Base-by-base conservation (phyloP, 352 stramenopile species). In the Phytophthora megakarya region DNA sequence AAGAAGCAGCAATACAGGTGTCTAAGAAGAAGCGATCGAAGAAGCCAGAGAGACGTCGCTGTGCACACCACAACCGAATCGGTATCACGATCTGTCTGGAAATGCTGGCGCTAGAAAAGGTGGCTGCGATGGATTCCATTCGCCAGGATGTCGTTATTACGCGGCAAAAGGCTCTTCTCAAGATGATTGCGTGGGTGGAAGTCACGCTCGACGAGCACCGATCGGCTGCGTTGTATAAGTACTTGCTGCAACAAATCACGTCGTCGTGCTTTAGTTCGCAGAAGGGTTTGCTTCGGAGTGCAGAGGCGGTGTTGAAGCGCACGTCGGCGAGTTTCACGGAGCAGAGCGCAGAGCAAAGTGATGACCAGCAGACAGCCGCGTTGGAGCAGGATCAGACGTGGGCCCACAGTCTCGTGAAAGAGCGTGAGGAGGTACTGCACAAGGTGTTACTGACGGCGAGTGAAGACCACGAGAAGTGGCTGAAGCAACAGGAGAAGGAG, bases 61-160 rank as follows among this genome's bases (percentile, higher is more conserved):
- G 82, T 35, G 80, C 82, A n/a, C 82, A 92, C 39, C 78, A 89
- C 55, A 92, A 92, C 44, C 78, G 82, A 2, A 81, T 89, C 26
- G 79, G 78, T 0, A 81, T 92, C 51, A 87, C 86, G 39, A 78
- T 92, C 52, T 88, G 75, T 52, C 67, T 92, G 40, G 82, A 89
- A 46, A 69, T 92, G n/a, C 54, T 92, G 13, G 80, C 82, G 3
- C 50, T 92, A n/a, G 80, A 83, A 48, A 68, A 80, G n/a, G 57
- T 90, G 12, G 52, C 55, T 3, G 62, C 51, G 16, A 59, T 73
- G 37, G 35, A 72, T 5, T 38, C 51, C 10, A 65, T 77, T 51
- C 60, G 54, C 18, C 51, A 62, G 25, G 68, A 75, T 3, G 56
- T 86, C 12, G 61, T 84, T 3, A 73, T 64, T 30, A 48, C 45